These are phyloP conservation scores for Apodospora peruviana DNA, from an alignment of 495 filamentous ascomycete species.

Conservation along the genomic window DNA sequence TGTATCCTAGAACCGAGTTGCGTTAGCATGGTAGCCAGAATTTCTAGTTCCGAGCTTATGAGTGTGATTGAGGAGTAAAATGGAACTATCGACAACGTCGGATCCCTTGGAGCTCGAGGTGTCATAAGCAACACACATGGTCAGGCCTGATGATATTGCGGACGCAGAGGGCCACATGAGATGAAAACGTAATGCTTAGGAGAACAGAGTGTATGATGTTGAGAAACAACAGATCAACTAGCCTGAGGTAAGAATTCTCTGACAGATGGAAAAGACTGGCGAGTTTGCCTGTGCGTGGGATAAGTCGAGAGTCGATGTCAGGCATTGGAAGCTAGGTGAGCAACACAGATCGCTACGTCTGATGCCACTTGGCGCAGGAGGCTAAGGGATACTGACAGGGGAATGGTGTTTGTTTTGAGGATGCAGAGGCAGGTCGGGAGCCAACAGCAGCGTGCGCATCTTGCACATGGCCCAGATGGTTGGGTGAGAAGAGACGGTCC, in stretches of 20 bases:
- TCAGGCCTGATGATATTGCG: background rate
- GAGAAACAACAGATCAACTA: background rate
- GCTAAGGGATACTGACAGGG: constrained; percentile 9
- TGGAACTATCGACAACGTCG: background rate
- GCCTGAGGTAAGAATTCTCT: constrained; percentile 6
- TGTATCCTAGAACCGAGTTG: constrained; percentile 31
- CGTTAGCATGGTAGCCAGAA: constrained; percentile 4
- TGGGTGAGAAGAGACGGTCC: constrained; percentile 28
- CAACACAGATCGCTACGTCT: background rate
- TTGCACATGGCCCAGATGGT: constrained; percentile 42
- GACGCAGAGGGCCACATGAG: background rate
- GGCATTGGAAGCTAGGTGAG: background rate
- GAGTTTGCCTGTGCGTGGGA: constrained; percentile 12
- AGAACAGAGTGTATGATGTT: background rate
- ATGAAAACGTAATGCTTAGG: constrained; percentile 9
- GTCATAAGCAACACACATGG: background rate
- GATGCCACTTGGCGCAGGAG: constrained; percentile 17
- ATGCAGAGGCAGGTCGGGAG: constrained; percentile 6
- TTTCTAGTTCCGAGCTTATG: background rate
- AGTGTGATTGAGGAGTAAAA: no score
- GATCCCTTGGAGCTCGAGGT: background rate
- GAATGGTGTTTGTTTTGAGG: constrained; percentile 11
- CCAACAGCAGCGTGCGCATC: constrained; percentile 34
- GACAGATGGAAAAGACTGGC: constrained; percentile 13
- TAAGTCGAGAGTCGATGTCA: background rate